Percentiles rank a stretch among this genome's conserved stretches.
Evolutionary conservation across 2,329 filamentous ascomycete genomes (phyloP).

Genomic region (Emergomyces pasteurianus): DNA sequence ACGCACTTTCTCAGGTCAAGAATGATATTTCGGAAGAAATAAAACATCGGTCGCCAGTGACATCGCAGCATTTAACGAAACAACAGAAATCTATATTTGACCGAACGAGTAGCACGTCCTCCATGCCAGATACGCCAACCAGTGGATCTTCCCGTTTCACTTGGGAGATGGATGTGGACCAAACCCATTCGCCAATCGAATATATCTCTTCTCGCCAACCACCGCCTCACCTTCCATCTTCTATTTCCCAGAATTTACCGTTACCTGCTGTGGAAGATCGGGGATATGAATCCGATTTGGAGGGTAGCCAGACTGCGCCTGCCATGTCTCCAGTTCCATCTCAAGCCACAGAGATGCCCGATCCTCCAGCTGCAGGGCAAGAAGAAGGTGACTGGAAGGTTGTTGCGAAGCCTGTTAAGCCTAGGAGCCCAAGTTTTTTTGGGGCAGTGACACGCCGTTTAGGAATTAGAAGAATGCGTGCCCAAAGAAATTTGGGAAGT

Average conservation of each 20-base stretch:
- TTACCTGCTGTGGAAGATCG: constrained; percentile 2
- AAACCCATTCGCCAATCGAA: constrained; percentile 11
- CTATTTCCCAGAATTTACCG: constrained; percentile 8
- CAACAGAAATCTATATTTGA: constrained; percentile 36
- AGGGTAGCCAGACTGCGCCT: constrained; percentile 7
- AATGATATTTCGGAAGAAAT: constrained; percentile 32
- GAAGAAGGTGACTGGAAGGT: constrained; percentile 22
- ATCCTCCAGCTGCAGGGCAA: constrained; percentile 14
- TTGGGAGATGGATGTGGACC: constrained; percentile 13
- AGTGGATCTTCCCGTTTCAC: constrained; percentile 11
- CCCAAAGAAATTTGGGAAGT: constrained; percentile 14
- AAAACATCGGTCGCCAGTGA: constrained; percentile 28
- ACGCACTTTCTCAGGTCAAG: constrained; percentile 22
- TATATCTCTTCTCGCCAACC: neutral
- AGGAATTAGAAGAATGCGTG: constrained; percentile 3
- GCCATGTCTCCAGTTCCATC: constrained; percentile 9
- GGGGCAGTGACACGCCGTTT: neutral
- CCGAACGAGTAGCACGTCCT: constrained; percentile 34
- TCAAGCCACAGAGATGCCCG: constrained; percentile 16
- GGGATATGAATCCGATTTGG: constrained; percentile 8
- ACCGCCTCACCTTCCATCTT: constrained; percentile 1
- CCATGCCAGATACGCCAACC: constrained; percentile 27
- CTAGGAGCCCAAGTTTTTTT: constrained; percentile 4
- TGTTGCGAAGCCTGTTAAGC: constrained; percentile 14
- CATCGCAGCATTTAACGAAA: constrained; percentile 26